Percentiles rank a stretch among this genome's conserved stretches.
phyloP scores from a whole-genome alignment of 495 filamentous ascomycete genomes.

The Xylaria bambusicola region DNA sequence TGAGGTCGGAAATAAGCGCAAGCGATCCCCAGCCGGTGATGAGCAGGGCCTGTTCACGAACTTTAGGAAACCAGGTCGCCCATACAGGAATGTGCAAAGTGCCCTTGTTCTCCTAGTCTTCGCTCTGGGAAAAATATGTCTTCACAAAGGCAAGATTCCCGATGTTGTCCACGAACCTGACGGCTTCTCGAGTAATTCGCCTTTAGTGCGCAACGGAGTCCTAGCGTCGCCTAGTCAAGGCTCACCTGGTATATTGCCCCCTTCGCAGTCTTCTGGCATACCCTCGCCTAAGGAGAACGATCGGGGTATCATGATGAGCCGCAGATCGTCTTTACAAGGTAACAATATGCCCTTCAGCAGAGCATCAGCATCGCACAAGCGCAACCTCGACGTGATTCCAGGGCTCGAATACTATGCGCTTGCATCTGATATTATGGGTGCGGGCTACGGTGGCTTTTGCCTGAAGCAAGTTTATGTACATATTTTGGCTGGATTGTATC shows the following conservation, averaged over 20 bases:
- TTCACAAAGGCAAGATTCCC: constrained; percentile 60
- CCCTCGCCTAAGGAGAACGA: constrained; percentile 55
- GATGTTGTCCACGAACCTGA: constrained; percentile 58
- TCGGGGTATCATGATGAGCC: constrained; percentile 38
- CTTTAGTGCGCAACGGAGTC: constrained; percentile 49
- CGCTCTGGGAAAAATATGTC: constrained; percentile 82
- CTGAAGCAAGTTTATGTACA: constrained; percentile 82
- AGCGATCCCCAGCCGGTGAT: constrained; percentile 51
- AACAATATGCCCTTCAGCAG: constrained; percentile 23
- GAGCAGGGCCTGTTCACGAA: constrained; percentile 34
- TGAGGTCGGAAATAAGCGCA: constrained; percentile 58
- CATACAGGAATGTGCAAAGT: constrained; percentile 64
- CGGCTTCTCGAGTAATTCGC: constrained; percentile 42
- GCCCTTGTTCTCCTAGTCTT: constrained; percentile 80
- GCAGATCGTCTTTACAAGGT: constrained; percentile 48
- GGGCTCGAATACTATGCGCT: constrained; percentile 86
- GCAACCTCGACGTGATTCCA: constrained; percentile 86
- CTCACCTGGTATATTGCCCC: constrained; percentile 46
- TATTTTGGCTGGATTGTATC: constrained; percentile 84
- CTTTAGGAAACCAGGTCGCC: constrained; percentile 43
- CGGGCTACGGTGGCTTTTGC: constrained; percentile 72
- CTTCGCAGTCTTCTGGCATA: constrained; percentile 42
- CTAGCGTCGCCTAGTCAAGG: constrained; percentile 50
- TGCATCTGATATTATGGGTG: constrained; percentile 84
- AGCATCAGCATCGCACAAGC: constrained; percentile 35